Evolutionary conservation across 2,329 filamentous ascomycete genomes (phyloP).

Genomic region (Magnaporthales sp.): DNA sequence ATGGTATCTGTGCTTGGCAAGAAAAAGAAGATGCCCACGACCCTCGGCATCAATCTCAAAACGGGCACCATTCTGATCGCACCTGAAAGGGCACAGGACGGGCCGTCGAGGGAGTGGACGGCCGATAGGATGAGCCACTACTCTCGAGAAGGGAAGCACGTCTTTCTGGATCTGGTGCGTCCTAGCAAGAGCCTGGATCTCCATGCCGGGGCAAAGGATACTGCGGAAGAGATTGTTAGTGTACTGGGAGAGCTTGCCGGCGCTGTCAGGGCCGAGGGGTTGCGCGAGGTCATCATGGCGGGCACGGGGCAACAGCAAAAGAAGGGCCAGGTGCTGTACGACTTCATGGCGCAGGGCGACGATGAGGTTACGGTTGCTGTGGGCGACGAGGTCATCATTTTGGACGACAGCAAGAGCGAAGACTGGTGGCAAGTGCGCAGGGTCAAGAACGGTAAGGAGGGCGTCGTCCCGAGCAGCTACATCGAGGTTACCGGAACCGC

Average conservation of each 20-base stretch:
- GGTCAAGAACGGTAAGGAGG: slow-evolving; percentile 86
- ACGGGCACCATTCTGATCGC: slow-evolving; percentile 87
- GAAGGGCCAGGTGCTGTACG: slow-evolving; percentile 82
- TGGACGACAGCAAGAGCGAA: slow-evolving; percentile 87
- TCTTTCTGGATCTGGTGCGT: slow-evolving; percentile 86
- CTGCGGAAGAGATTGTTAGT: slow-evolving; percentile 84
- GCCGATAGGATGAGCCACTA: slow-evolving; percentile 96
- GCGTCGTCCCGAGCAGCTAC: slow-evolving; percentile 94
- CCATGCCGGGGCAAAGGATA: slow-evolving; percentile 94
- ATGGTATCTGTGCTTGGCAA: slow-evolving; percentile 97
- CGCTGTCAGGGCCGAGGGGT: slow-evolving; percentile 69
- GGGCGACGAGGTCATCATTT: slow-evolving; percentile 81
- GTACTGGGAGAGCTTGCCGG: slow-evolving; percentile 85
- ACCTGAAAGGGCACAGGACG: slow-evolving; percentile 75
- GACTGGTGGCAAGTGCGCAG: slow-evolving; percentile 98
- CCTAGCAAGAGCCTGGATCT: slow-evolving; percentile 96
- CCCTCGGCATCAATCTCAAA: slow-evolving; percentile 81
- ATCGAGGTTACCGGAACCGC: slow-evolving; percentile 75
- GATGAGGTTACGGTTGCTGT: slow-evolving; percentile 90
- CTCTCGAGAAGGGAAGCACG: slow-evolving; percentile 94
- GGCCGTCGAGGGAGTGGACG: slow-evolving; percentile 83
- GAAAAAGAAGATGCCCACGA: slow-evolving; percentile 97
- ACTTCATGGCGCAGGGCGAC: slow-evolving; percentile 93
- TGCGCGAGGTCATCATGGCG: slow-evolving; percentile 80
- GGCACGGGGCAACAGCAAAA: slow-evolving; percentile 60